Percentiles rank a stretch among this genome's conserved stretches.
Conservation (phyloP, 305 asterid species). For the Solanum hybrid region DNA sequence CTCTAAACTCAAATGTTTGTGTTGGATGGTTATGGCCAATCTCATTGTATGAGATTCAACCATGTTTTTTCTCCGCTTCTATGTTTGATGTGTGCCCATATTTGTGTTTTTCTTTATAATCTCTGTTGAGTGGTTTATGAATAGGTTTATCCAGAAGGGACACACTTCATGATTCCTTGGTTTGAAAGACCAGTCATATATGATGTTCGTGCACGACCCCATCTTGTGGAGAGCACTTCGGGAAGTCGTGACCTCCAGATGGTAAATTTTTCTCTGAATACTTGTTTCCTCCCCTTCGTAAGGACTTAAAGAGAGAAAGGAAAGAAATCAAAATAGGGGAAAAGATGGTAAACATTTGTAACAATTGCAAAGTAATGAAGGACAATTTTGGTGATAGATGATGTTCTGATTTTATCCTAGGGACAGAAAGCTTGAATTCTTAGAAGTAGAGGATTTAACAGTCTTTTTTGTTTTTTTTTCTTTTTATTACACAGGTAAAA, state of each 20-base stretch:
- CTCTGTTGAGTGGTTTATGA: not conserved
- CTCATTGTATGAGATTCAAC: not conserved
- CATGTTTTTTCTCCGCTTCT: not conserved
- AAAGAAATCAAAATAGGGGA: not conserved
- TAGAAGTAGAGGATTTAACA: not conserved
- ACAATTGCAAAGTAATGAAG: not conserved
- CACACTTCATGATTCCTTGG: constrained; percentile 75
- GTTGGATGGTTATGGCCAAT: not conserved
- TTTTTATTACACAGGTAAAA: constrained; percentile 49
- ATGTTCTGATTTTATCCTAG: not conserved
- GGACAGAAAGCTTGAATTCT: not conserved
- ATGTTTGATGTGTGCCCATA: not conserved
- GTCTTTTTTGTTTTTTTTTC: not conserved
- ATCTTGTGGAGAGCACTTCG: constrained; percentile 74
- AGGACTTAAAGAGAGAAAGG: not conserved
- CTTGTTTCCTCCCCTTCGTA: not conserved
- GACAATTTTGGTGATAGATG: not conserved
- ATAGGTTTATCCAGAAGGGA: constrained; percentile 79
- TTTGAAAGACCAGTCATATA: constrained; percentile 66
- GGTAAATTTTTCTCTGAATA: constrained; percentile 21
- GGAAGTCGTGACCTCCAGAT: constrained; percentile 88
- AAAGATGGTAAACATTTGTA: not conserved
- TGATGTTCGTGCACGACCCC: constrained; percentile 80
- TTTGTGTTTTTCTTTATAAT: not conserved
- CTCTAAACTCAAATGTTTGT: not conserved